Evolutionary conservation across 257 asterid genomes (phyloP).

Genomic region (Solanum appendiculatum): DNA sequence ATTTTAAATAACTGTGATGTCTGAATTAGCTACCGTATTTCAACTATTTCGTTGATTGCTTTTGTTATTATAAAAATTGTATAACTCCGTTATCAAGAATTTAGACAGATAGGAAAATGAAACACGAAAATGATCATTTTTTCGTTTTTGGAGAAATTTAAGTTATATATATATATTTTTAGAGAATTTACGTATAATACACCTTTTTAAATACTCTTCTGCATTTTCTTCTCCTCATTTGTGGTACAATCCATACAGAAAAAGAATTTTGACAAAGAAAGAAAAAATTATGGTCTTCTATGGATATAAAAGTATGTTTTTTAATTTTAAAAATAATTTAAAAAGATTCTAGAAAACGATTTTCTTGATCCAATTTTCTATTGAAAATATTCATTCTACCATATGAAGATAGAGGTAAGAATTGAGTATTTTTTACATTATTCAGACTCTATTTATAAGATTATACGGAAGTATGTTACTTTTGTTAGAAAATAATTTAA

Average conservation of each 20-base stretch:
- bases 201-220: not conserved
- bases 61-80: not conserved
- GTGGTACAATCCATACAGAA: not conserved
- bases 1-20: not conserved
- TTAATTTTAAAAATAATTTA: too few relatives aligned
- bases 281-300: too few relatives aligned
- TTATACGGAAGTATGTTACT: not conserved
- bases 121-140: not conserved
- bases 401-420: too few relatives aligned
- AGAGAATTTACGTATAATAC: not conserved
- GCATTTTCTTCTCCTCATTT: not conserved
- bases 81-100: not conserved
- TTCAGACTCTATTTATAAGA: not conserved
- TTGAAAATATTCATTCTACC: too few relatives aligned
- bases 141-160: not conserved
- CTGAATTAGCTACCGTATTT: not conserved
- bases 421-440: rapidly evolving
- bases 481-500: not conserved
- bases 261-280: too few relatives aligned
- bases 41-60: not conserved
- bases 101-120: not conserved
- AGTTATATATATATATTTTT: not conserved
- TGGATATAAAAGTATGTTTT: too few relatives aligned
- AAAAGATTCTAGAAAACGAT: too few relatives aligned
- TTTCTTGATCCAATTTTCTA: too few relatives aligned